Evolutionary conservation across 441 rosid genomes (phyloP).

Genomic region (Aleurites moluccanus): DNA sequence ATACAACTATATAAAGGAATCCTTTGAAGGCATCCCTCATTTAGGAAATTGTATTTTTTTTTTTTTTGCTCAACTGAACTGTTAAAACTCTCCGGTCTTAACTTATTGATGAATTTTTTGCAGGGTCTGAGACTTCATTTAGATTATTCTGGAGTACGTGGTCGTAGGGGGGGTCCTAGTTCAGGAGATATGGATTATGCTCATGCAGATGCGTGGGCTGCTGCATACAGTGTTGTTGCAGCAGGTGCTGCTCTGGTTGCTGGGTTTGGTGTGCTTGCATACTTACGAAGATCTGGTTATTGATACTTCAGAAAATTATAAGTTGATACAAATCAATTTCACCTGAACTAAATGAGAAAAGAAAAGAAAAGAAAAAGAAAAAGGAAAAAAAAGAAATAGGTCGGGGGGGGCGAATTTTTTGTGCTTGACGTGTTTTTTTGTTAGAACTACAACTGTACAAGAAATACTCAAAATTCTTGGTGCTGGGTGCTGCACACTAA

Average conservation of each 20-base stretch:
- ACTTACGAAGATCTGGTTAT: conserved; percentile 57
- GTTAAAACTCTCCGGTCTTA: neutral
- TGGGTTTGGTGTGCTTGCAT: conserved; percentile 79
- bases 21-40: neutral
- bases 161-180: conserved; percentile 38
- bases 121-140: conserved; percentile 91
- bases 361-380: neutral
- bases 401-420: neutral
- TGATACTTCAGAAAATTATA: conserved; percentile 16
- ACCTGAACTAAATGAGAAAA: conserved; percentile 3
- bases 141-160: conserved; percentile 54
- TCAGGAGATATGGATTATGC: conserved; percentile 58
- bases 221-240: conserved; percentile 83
- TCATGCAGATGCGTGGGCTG: conserved; percentile 76
- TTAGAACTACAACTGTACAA: conserved; percentile 17
- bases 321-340: conserved; percentile 2
- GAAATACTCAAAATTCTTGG: conserved; percentile 1
- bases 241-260: conserved; percentile 94
- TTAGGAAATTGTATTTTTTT: neutral
- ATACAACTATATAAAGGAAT: neutral
- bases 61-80: neutral
- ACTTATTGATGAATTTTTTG: conserved; percentile 29
- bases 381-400: neutral
- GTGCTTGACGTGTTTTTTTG: conserved; percentile 21
- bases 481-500: neutral